Conservation (phyloP, 768 basidiomycete species). For the Rhizopogon salebrosus region DNA sequence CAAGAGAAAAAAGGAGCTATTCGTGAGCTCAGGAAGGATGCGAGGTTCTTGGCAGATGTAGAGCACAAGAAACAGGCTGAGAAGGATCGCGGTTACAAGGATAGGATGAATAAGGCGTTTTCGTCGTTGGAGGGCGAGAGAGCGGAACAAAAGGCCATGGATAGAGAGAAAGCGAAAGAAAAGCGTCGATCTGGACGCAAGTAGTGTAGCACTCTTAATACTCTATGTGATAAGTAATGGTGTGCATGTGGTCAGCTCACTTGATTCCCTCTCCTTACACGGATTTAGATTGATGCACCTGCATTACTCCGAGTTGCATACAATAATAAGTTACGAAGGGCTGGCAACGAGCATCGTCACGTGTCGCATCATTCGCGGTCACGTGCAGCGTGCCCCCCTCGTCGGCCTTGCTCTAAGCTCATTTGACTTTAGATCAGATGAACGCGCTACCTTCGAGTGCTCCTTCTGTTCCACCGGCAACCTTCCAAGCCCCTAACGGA, state of each 20-base stretch:
- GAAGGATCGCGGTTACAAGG: constrained; percentile 78
- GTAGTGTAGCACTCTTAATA: constrained; percentile 23
- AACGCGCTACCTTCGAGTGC: constrained; percentile 19
- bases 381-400: no score
- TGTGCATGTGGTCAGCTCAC: no score
- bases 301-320: no score
- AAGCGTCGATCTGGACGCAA: constrained; percentile 76
- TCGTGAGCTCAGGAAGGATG: constrained; percentile 92
- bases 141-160: constrained; percentile 91
- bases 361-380: no score
- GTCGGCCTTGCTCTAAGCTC: background rate
- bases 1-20: constrained; percentile 97
- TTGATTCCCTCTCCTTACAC: no score
- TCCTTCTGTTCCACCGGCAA: constrained; percentile 17
- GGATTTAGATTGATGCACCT: no score
- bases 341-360: no score
- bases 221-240: background rate
- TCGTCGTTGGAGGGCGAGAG: constrained; percentile 79
- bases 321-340: no score
- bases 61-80: constrained; percentile 79
- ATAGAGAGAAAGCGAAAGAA: constrained; percentile 73
- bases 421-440: constrained; percentile 12
- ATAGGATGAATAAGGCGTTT: constrained; percentile 79
- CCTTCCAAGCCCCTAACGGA: constrained; percentile 27
- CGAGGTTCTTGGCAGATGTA: constrained; percentile 85